Evolutionary conservation across 169 alveolate species (phyloP).

Genomic region (Neospora caninum): DNA sequence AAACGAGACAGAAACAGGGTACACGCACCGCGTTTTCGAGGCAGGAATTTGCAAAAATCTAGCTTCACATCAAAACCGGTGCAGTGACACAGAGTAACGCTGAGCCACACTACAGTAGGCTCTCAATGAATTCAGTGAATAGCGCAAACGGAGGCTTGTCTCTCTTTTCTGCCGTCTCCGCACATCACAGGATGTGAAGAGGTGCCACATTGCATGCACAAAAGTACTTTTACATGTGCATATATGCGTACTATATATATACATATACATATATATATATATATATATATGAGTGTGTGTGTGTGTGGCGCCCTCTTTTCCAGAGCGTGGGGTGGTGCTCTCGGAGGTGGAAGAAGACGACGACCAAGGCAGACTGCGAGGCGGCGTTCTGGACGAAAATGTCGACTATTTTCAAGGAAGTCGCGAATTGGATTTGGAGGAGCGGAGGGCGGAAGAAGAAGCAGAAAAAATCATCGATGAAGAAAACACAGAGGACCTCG

Average conservation of each 20-base stretch:
- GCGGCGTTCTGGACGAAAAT: slow-evolving; percentile 26
- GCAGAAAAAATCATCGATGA: slow-evolving; percentile 42
- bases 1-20: no score
- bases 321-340: slow-evolving; percentile 5
- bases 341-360: slow-evolving; percentile 42
- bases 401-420: slow-evolving; percentile 28
- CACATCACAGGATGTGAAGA: neutral
- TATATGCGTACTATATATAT: neutral
- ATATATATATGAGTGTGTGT: no score
- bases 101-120: no score
- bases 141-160: no score
- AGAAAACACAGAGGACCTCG: slow-evolving; percentile 38
- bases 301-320: neutral
- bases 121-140: no score
- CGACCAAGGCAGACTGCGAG: slow-evolving; percentile 31
- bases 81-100: no score
- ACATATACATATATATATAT: neutral
- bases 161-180: no score
- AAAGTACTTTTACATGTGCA: no score
- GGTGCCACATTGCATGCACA: neutral
- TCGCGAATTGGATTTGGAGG: slow-evolving; percentile 32
- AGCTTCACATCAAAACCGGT: no score
- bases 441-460: slow-evolving; percentile 30
- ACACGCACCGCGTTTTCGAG: no score
- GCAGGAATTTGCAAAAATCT: no score